These are phyloP conservation scores for Calonectria honghensis DNA, from an alignment of 2,329 filamentous ascomycete species.

Conservation along the genomic window DNA sequence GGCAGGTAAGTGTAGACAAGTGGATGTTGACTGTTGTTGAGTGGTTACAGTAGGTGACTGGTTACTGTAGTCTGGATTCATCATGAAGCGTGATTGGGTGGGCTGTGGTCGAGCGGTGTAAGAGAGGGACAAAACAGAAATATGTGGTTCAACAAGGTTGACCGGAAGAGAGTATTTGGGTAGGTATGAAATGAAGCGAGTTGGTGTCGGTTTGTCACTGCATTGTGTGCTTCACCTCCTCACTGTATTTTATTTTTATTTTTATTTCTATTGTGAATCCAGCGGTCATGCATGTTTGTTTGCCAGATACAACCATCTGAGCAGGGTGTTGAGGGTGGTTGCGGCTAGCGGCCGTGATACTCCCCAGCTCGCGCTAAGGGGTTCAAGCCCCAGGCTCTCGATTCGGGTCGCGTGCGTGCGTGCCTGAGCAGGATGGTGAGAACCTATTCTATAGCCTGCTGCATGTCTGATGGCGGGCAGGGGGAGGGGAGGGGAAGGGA, in stretches of 20 bases:
- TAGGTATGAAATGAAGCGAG: neutral
- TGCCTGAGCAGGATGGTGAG: conserved; percentile 4
- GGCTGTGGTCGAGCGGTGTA: neutral
- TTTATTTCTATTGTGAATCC: neutral
- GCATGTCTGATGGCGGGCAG: conserved; percentile 15
- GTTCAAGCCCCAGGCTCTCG: conserved; percentile 14
- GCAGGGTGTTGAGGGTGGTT: neutral
- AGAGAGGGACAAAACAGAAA: neutral
- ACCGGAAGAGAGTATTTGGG: neutral
- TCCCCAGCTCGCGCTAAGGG: neutral
- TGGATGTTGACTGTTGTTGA: neutral
- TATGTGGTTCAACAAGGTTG: neutral
- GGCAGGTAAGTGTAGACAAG: fast-evolving
- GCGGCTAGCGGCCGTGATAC: neutral
- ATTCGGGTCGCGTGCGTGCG: conserved; percentile 23
- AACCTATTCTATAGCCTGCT: neutral
- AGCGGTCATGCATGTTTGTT: neutral
- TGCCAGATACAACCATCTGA: too few species aligned
- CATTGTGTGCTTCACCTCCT: too few species aligned
- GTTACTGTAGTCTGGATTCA: neutral
- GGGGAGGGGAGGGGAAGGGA: neutral
- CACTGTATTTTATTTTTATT: neutral
- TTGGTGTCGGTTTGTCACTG: neutral
- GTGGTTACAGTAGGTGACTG: neutral
- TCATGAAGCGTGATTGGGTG: neutral